Evolutionary conservation across 345 rosid genomes (phyloP).

Genomic region (Pugionium dolabratum): DNA sequence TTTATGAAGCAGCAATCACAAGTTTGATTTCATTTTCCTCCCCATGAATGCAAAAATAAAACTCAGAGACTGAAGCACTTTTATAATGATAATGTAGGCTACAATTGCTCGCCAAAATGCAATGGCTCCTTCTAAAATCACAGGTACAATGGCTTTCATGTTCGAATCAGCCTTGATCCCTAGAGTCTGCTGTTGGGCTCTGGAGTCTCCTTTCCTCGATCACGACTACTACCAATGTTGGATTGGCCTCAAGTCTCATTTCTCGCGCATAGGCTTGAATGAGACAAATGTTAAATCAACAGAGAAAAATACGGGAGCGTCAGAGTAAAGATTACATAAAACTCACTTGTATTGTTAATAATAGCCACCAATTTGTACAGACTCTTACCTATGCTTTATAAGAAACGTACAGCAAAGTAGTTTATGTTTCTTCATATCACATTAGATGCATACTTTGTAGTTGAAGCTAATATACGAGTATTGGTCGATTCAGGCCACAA

Average conservation of each 20-base stretch:
- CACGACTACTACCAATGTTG: conserved; percentile 88
- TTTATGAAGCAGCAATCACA: conserved; percentile 7
- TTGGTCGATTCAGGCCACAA: conserved; percentile 35
- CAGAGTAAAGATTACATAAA: conserved; percentile 17
- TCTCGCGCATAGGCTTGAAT: conserved; percentile 44
- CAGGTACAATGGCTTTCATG: conserved; percentile 93
- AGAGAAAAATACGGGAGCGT: conserved; percentile 22
- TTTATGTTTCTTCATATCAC: conserved; percentile 6
- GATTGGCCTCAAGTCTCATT: conserved; percentile 91
- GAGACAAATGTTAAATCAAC: conserved; percentile 8
- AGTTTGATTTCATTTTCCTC: conserved; percentile 7
- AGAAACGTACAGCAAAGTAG: conserved; percentile 25
- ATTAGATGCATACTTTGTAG: conserved; percentile 18
- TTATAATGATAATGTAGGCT: conserved; percentile 46
- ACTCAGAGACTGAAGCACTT: conserved; percentile 9
- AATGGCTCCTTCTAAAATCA: conserved; percentile 63
- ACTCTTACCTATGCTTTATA: conserved; percentile 16
- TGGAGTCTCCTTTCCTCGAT: conserved; percentile 70
- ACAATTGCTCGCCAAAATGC: conserved; percentile 63
- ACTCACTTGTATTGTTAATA: conserved; percentile 1
- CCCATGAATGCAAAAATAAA: conserved; percentile 5
- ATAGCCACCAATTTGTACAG: conserved; percentile 24
- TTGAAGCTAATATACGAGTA: conserved; percentile 2
- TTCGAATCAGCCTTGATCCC: conserved; percentile 90
- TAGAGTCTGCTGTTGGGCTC: conserved; percentile 82